Evolutionary conservation across 345 rosid genomes (phyloP), one percentile per base, ranked within the genome.

Genomic region (Luvunga scandens): DNA sequence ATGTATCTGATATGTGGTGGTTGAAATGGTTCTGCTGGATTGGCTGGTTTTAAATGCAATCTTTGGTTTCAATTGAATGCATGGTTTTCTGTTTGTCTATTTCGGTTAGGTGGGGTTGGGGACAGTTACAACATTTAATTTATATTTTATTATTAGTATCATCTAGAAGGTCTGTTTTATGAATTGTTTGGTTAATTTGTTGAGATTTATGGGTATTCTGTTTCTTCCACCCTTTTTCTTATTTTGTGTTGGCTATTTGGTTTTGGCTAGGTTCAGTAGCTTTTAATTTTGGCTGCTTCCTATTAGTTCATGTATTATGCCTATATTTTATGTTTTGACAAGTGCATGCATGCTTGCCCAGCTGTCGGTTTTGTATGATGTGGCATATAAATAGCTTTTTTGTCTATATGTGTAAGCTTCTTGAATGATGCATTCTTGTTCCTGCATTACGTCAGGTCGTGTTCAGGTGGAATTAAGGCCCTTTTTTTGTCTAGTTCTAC

Each of bases 321-420:
- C 13, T 18, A 2, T 34, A 68, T 66, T 27, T 9, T 34, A 38
- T 27, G 7, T 64, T 61, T 31, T 62, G 56, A 63, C 10, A 64
- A 7, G 48, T 48, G 73, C 53, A 55, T 81, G 81, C 76, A 80
- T 84, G 78, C 79, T 66, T 80, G 73, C 75, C 73, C 85, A 77
- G 79, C 79, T 86, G 86, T 84, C 76, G 74, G 69, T 67, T 81
- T 30, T 38, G 73, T 68, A 38, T 69, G 66, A 21, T 73, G 9
- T 24, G 36, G 72, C 66, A 59, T 42, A 34, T 28, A 34, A 66
- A 62, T 25, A n/a, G 67, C 22, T 4, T 24, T 7, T 79, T 81
- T 86, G 69, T 77, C 65, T 78, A 4, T 75, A 66, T 60, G 59
- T 84, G 78, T 53, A 70, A 77, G 69, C 34, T 82, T 80, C 67